Conservation (phyloP, 352 stramenopile genomes). For the Peronospora farinosa region DNA sequence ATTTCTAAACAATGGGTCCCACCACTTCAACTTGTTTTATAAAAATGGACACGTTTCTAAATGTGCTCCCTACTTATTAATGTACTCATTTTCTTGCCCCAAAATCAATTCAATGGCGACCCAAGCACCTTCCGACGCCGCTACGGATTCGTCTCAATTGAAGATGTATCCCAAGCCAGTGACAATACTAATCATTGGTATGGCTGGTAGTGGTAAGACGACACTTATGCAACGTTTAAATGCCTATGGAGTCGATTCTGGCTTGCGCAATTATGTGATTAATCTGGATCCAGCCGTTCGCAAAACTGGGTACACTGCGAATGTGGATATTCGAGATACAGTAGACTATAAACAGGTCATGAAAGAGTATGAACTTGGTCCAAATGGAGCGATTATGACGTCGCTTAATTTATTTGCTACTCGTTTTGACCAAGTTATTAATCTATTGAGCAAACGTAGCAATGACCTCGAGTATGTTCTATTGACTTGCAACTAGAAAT, state of each 20-base stretch:
- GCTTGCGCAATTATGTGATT: slow-evolving; percentile 90
- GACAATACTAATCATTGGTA: slow-evolving; percentile 89
- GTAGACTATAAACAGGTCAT: slow-evolving; percentile 99
- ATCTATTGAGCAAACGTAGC: slow-evolving; percentile 89
- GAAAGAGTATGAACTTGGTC: slow-evolving; percentile 95
- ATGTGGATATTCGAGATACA: slow-evolving; percentile 99
- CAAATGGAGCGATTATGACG: slow-evolving; percentile 99
- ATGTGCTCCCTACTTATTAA: no score
- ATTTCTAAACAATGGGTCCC: neutral
- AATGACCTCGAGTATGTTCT: slow-evolving; percentile 73
- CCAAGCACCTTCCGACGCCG: slow-evolving; percentile 6
- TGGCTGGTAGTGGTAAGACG: slow-evolving; percentile 95
- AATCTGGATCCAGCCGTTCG: slow-evolving; percentile 98
- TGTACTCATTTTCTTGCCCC: slow-evolving; percentile 6
- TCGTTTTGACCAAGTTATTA: slow-evolving; percentile 98
- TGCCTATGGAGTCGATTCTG: slow-evolving; percentile 61
- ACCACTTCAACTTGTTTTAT: slow-evolving; percentile 13
- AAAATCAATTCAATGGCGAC: slow-evolving; percentile 28
- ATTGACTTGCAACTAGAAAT: neutral
- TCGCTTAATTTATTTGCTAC: slow-evolving; percentile 99
- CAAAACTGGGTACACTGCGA: slow-evolving; percentile 92
- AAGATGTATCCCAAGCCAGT: slow-evolving; percentile 59
- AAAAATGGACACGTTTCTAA: neutral
- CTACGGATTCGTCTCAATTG: slow-evolving; percentile 10
- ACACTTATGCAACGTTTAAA: slow-evolving; percentile 89